Percentiles rank a stretch among this genome's conserved stretches.
These are phyloP conservation scores for Penicillium sp. DNA, from an alignment of 2,329 filamentous ascomycete species.

Conservation along the genomic window DNA sequence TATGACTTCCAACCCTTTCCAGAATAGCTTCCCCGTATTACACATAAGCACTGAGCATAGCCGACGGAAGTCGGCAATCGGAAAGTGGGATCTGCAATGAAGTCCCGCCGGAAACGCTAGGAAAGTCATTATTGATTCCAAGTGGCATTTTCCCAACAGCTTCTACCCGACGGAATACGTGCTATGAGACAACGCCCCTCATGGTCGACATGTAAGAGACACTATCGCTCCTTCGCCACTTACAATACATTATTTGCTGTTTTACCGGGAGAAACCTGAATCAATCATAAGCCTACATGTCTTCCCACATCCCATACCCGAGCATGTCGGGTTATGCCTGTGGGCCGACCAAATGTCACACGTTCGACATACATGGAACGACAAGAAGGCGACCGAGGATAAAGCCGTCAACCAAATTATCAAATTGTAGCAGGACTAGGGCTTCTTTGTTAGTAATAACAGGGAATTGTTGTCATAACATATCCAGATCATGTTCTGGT, in stretches of 20 bases:
- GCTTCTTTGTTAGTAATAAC: not conserved
- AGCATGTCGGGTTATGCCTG: not conserved
- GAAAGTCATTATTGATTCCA: not conserved
- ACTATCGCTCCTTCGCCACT: not conserved
- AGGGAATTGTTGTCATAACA: not conserved
- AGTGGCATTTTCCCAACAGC: not conserved
- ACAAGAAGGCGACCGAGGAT: not conserved
- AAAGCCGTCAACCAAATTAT: not conserved
- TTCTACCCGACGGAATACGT: not conserved
- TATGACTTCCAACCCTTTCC: not conserved
- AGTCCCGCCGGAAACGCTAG: not conserved
- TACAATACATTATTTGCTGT: not conserved
- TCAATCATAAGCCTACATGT: not conserved
- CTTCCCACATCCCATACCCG: not conserved
- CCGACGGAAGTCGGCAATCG: not conserved
- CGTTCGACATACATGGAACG: too few species aligned
- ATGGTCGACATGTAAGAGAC: too few species aligned
- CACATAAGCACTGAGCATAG: not conserved
- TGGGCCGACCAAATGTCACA: too few species aligned
- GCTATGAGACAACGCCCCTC: too few species aligned
- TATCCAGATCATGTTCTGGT: not conserved
- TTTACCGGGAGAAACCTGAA: not conserved
- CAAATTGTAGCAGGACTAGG: too few species aligned
- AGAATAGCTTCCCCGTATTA: not conserved
- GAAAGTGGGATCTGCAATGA: not conserved